phyloP scores from a whole-genome alignment of 1,284 basidiomycete genomes.

The Boletus smithii region DNA sequence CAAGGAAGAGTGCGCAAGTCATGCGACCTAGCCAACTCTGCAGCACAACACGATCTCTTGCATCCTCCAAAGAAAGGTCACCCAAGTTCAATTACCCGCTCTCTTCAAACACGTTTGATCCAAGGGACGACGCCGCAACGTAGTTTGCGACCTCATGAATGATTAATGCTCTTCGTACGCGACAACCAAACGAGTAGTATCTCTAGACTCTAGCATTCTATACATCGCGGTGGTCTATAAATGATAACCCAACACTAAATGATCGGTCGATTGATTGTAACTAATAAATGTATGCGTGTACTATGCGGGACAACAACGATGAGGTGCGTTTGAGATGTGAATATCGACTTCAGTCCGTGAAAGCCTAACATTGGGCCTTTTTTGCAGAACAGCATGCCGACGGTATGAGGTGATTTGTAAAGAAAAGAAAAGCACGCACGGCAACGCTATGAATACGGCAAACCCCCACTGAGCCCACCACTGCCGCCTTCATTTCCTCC shows the following conservation, averaged over 20 bases:
- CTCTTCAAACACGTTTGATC: slow-evolving; percentile 56
- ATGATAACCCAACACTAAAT: slow-evolving; percentile 21
- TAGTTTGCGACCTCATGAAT: no score
- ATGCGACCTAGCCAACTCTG: slow-evolving; percentile 38
- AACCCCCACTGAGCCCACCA: slow-evolving; percentile 22
- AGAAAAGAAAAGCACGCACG: not conserved
- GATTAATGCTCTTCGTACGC: no score
- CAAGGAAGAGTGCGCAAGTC: no score
- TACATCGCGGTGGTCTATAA: slow-evolving; percentile 9
- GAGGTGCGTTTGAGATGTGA: slow-evolving; percentile 9
- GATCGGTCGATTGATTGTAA: slow-evolving; percentile 17
- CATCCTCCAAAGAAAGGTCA: slow-evolving; percentile 51
- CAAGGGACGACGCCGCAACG: slow-evolving; percentile 35
- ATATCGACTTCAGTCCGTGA: slow-evolving; percentile 1
- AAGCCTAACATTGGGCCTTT: not conserved
- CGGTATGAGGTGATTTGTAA: not conserved
- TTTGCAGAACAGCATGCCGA: not conserved
- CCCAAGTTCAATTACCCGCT: slow-evolving; percentile 22
- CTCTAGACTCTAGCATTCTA: slow-evolving; percentile 13
- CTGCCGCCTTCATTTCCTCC: slow-evolving; percentile 3
- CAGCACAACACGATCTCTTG: no score
- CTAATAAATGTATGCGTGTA: slow-evolving; percentile 19
- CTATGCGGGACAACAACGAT: slow-evolving; percentile 13
- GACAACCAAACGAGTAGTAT: not conserved
- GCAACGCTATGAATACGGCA: slow-evolving; percentile 23